These are phyloP conservation scores for Leccinum pachyderme DNA, from an alignment of 1,284 basidiomycete species.

Conservation along the genomic window DNA sequence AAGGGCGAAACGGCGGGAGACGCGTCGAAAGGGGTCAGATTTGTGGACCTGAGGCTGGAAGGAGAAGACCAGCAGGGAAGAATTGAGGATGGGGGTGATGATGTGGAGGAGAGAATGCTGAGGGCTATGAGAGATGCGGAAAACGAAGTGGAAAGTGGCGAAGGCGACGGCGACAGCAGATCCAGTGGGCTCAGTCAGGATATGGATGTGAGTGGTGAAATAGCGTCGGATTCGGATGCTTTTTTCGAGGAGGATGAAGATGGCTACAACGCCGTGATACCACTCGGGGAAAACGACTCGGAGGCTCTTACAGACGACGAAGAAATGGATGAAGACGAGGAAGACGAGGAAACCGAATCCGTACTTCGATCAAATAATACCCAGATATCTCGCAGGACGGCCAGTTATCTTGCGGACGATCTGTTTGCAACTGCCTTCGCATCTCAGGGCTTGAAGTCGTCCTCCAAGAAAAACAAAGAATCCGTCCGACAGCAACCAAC, in stretches of 20 bases:
- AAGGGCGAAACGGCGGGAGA: slow-evolving; percentile 18
- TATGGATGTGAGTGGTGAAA: slow-evolving; percentile 7
- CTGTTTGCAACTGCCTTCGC: slow-evolving; percentile 48
- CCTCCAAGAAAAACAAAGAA: slow-evolving; percentile 2
- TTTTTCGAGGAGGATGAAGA: slow-evolving; percentile 14
- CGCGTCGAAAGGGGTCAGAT: slow-evolving; percentile 12
- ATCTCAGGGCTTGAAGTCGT: slow-evolving; percentile 23
- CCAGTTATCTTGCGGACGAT: slow-evolving; percentile 47
- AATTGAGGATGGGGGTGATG: slow-evolving; percentile 6
- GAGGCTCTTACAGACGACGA: slow-evolving; percentile 18
- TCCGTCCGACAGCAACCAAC: slow-evolving; percentile 14
- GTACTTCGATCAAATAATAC: slow-evolving; percentile 5
- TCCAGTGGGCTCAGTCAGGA: slow-evolving; percentile 15
- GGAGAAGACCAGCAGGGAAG: slow-evolving; percentile 18
- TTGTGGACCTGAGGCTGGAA: slow-evolving; percentile 11
- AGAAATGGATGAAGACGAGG: slow-evolving; percentile 14
- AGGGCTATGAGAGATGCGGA: slow-evolving; percentile 43
- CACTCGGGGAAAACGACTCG: not conserved
- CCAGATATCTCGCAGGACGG: slow-evolving; percentile 14
- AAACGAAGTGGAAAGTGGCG: slow-evolving; percentile 26
- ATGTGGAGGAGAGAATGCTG: slow-evolving; percentile 36
- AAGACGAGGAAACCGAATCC: not conserved
- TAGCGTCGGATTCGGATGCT: slow-evolving; percentile 12
- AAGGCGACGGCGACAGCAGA: slow-evolving; percentile 7
- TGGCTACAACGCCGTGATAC: slow-evolving; percentile 17